Percentiles rank a stretch among this genome's conserved stretches.
These are phyloP conservation scores for Amphibolis antarctica DNA, from an alignment of 106 monocot genomes.

Conservation along the genomic window DNA sequence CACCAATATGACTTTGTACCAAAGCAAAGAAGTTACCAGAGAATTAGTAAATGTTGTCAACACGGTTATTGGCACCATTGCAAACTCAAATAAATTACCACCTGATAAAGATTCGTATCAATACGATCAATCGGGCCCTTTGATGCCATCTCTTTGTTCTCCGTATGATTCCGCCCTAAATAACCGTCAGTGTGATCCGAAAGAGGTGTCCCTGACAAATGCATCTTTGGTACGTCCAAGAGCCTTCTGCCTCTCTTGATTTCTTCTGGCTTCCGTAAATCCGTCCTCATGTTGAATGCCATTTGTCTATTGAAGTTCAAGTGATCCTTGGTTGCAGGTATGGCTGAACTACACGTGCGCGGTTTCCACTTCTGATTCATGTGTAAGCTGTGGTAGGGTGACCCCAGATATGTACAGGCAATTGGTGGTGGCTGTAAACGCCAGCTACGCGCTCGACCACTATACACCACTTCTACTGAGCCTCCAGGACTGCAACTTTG, in stretches of 20 bases:
- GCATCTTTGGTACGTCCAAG: slow-evolving; percentile 48
- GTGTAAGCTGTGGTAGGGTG: slow-evolving; percentile 34
- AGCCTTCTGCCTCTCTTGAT: too few relatives aligned
- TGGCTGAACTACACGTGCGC: slow-evolving; percentile 54
- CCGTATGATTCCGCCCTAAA: slow-evolving; percentile 53
- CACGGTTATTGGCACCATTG: slow-evolving; percentile 41
- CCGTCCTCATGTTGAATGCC: background rate
- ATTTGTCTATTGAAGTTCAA: background rate
- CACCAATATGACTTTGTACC: slow-evolving; percentile 53
- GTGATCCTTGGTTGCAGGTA: slow-evolving; percentile 26
- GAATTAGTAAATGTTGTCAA: slow-evolving; percentile 65
- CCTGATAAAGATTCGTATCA: slow-evolving; percentile 7
- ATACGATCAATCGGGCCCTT: slow-evolving; percentile 57
- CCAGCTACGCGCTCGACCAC: slow-evolving; percentile 60
- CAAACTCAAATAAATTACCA: slow-evolving; percentile 29
- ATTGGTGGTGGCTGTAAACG: slow-evolving; percentile 45
- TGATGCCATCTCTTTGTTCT: slow-evolving; percentile 61
- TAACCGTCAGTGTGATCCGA: slow-evolving; percentile 26
- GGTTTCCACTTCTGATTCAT: slow-evolving; percentile 36
- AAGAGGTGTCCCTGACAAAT: slow-evolving; percentile 56
- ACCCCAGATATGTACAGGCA: slow-evolving; percentile 44
- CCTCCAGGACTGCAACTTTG: slow-evolving; percentile 64
- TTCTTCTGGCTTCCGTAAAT: background rate
- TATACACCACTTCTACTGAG: slow-evolving; percentile 51
- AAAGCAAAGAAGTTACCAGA: slow-evolving; percentile 60